A percentile compares a stretch with the other conserved stretches of the same genome.
These are phyloP conservation scores for Phyllosticta citrichinensis DNA, from an alignment of 2,329 filamentous ascomycete genomes.

Conservation along the genomic window DNA sequence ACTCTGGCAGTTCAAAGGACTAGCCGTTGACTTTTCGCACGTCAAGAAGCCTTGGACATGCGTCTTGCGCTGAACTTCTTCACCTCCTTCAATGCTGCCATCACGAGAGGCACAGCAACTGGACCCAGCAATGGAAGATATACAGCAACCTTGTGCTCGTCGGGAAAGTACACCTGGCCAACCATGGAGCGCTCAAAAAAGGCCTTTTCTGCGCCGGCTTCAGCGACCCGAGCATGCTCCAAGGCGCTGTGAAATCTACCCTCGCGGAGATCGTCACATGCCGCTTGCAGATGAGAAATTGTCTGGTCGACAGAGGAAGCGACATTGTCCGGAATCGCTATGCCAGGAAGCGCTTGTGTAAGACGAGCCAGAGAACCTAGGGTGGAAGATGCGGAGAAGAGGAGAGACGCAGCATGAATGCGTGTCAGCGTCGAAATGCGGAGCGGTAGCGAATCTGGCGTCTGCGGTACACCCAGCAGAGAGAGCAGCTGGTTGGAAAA, in stretches of 20 bases:
- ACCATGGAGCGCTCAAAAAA: slow-evolving; percentile 99
- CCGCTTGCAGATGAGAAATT: slow-evolving; percentile 63
- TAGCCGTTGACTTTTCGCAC: neutral
- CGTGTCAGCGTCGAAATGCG: slow-evolving; percentile 75
- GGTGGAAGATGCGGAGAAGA: slow-evolving; percentile 84
- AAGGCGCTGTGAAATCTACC: slow-evolving; percentile 58
- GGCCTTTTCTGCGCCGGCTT: slow-evolving; percentile 79
- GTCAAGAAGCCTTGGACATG: slow-evolving; percentile 1
- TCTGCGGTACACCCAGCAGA: slow-evolving; percentile 73
- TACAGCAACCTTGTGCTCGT: slow-evolving; percentile 96
- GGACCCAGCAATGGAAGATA: slow-evolving; percentile 88
- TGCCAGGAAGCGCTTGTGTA: slow-evolving; percentile 72
- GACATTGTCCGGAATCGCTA: slow-evolving; percentile 81
- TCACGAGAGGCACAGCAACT: slow-evolving; percentile 77
- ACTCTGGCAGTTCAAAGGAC: neutral
- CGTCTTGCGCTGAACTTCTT: slow-evolving; percentile 35
- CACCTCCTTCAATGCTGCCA: slow-evolving; percentile 74
- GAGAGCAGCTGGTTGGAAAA: slow-evolving; percentile 87
- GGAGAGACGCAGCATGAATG: slow-evolving; percentile 73
- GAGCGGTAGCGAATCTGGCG: slow-evolving; percentile 68
- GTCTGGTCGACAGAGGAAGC: slow-evolving; percentile 76
- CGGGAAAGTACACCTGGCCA: slow-evolving; percentile 94
- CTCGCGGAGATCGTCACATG: slow-evolving; percentile 59
- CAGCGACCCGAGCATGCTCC: slow-evolving; percentile 71
- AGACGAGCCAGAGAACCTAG: slow-evolving; percentile 86